Conservation (phyloP, 2,329 filamentous ascomycete genomes). For the Blastomyces gilchristii region DNA sequence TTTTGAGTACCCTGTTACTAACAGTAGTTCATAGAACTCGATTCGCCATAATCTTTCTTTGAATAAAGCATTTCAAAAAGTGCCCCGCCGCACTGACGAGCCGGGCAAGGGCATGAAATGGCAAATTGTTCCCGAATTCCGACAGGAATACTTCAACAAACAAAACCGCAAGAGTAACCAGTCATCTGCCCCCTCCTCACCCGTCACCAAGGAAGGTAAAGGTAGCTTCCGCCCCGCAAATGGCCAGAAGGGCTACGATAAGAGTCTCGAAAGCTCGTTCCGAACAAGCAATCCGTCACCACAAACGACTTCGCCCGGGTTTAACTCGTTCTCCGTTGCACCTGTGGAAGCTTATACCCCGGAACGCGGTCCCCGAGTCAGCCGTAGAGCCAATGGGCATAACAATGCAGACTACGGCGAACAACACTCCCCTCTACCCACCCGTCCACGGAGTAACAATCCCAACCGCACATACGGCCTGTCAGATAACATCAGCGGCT, state of each 20-base stretch:
- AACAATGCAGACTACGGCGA: conserved; percentile 29
- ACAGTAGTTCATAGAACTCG: conserved; percentile 55
- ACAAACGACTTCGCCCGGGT: conserved; percentile 31
- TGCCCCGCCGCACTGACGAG: conserved; percentile 83
- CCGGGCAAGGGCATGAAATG: conserved; percentile 99
- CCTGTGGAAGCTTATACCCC: conserved; percentile 40
- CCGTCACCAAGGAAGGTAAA: conserved; percentile 33
- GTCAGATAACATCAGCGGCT: conserved; percentile 31
- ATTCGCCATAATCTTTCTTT: conserved; percentile 93
- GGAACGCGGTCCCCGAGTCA: conserved; percentile 35
- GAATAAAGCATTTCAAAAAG: conserved; percentile 90
- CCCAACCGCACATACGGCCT: conserved; percentile 30
- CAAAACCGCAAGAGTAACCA: conserved; percentile 37
- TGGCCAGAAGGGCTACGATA: conserved; percentile 15
- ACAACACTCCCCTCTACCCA: conserved; percentile 35
- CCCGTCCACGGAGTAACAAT: conserved; percentile 19
- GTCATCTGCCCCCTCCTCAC: conserved; percentile 38
- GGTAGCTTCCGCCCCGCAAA: conserved; percentile 30
- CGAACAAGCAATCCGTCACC: conserved; percentile 30
- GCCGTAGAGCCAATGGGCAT: conserved; percentile 18
- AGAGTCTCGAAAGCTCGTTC: conserved; percentile 29
- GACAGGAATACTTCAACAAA: conserved; percentile 79
- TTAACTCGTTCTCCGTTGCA: conserved; percentile 34
- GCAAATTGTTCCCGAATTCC: conserved; percentile 76
- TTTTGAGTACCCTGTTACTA: not conserved